These are phyloP conservation scores for Parsonsia alboflavescens DNA, from an alignment of 257 asterid species.

Conservation along the genomic window DNA sequence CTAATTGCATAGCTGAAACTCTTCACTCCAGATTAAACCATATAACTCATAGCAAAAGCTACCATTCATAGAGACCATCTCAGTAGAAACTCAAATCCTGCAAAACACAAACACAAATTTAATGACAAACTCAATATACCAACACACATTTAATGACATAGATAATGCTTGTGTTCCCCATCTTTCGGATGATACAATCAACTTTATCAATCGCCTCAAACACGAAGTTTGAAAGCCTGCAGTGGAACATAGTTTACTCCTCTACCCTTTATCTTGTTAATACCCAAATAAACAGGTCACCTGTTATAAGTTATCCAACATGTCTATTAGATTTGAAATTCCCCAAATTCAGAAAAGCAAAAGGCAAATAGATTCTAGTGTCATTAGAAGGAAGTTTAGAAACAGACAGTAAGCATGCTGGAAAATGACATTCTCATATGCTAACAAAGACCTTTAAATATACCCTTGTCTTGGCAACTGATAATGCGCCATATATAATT, in stretches of 20 bases:
- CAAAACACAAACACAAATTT: conserved; percentile 9
- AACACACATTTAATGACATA: neutral
- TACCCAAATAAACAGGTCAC: neutral
- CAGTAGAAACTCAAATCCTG: conserved; percentile 33
- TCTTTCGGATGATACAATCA: neutral
- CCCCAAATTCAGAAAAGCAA: neutral
- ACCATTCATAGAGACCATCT: conserved; percentile 31
- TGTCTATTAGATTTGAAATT: neutral
- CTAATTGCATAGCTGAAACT: conserved; percentile 62
- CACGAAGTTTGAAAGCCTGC: neutral
- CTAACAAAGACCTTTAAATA: neutral
- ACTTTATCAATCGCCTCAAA: neutral
- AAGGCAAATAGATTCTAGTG: neutral
- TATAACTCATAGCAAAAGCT: conserved; percentile 31
- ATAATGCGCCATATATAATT: neutral
- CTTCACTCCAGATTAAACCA: conserved; percentile 35
- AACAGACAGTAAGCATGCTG: neutral
- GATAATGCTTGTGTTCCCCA: no score
- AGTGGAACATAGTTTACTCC: no score
- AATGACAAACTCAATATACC: neutral
- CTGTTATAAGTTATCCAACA: neutral
- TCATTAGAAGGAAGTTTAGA: neutral
- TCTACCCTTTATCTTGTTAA: neutral
- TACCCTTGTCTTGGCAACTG: neutral
- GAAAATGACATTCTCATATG: neutral